These are phyloP conservation scores for Lagenidium giganteum DNA, from an alignment of 352 stramenopile genomes.

Conservation along the genomic window DNA sequence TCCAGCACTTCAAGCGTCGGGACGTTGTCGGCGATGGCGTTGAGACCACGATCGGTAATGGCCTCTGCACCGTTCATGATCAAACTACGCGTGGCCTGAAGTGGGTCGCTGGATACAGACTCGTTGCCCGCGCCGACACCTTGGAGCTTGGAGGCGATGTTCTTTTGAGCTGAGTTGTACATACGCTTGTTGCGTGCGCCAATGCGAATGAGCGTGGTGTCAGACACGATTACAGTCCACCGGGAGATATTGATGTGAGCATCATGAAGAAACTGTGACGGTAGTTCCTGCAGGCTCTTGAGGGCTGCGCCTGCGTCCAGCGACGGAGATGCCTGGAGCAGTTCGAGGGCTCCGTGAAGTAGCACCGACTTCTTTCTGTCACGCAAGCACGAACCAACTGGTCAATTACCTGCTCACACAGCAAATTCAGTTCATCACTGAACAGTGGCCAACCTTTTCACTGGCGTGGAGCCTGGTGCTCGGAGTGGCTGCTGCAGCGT, in stretches of 20 bases:
- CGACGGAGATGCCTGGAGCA: no score
- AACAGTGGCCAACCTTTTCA: no score
- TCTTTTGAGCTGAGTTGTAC: conserved; percentile 11
- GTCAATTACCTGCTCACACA: no score
- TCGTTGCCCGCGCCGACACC: no score
- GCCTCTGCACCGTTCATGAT: conserved; percentile 57
- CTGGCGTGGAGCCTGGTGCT: no score
- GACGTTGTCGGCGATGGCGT: conserved; percentile 40
- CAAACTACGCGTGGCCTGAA: conserved; percentile 28
- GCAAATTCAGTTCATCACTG: no score
- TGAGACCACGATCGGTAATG: conserved; percentile 57
- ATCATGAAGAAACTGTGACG: conserved; percentile 56
- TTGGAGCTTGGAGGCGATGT: conserved; percentile 5
- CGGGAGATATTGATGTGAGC: conserved; percentile 43
- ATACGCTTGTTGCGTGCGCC: conserved; percentile 58
- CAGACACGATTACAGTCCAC: conserved; percentile 68
- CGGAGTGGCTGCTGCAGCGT: no score
- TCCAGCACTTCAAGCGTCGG: conserved; percentile 50
- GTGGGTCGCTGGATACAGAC: not conserved
- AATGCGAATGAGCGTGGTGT: conserved; percentile 53
- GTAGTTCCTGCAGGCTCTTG: conserved; percentile 31
- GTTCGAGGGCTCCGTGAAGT: no score
- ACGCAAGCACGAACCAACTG: no score
- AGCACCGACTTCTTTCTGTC: no score
- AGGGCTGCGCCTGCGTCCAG: no score